Base-by-base conservation (phyloP, 1,284 basidiomycete species). In the Tetrapyrgos nigripes region DNA sequence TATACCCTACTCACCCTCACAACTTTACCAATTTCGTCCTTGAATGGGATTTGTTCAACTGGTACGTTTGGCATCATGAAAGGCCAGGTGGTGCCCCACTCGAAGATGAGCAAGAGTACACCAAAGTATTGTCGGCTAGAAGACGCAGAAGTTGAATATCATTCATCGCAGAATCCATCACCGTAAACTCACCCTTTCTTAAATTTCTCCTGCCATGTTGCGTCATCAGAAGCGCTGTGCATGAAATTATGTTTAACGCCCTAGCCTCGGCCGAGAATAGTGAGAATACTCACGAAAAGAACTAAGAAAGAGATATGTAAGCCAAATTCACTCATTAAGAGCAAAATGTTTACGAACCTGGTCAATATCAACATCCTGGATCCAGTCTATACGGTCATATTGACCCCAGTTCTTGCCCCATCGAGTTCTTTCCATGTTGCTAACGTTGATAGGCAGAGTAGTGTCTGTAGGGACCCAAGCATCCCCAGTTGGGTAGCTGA, bases 51-150 rank as follows among this genome's bases (percentile, higher is more conserved):
- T 23, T 65, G 53, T n/a, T 58, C 50, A 51, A 60, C 57, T 26
- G 65, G 65, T 35, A 65, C 31, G 45, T 56, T 51, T 11, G 64
- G 65, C 62, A 66, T 62, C 17, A 62, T 53, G 59, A 68, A 71
- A 2, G 70, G 70, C 70, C 69, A 70, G 10, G 68, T 72, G 3
- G 70, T 72, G 5, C 70, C 70, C 70, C 70, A 72, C 45, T 72
- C 70, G 50, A 72, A 72, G 23, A 72, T 62, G 27, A 72, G 57
- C 17, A 72, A 62, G n/a, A 66, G 59, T 19, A 62, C 61, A 13
- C 69, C 68, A 53, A 68, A 72, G 53, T 63, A 65, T 55, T 62
- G 61, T 23, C 63, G 64, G 24, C 65, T 62, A 33, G 47, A 27
- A 31, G 5, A 27, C 28, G 21, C n/a, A n/a, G n/a, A n/a, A n/a